Evolutionary conservation across 192 early-diverging fungal species (phyloP).

Genomic region (Podila minutissima): DNA sequence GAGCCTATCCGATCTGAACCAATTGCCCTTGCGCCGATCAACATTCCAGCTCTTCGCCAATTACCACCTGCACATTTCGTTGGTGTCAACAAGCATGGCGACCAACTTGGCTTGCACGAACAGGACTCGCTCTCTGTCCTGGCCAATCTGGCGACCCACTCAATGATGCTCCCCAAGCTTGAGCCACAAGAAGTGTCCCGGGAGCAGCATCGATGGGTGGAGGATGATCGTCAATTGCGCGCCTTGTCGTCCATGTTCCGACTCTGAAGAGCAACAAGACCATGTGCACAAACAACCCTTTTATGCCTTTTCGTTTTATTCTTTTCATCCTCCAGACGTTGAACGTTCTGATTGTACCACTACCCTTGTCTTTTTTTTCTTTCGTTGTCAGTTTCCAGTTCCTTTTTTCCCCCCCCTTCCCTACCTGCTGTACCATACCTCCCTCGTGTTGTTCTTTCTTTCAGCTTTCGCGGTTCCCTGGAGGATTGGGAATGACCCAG

Average conservation of each 20-base stretch:
- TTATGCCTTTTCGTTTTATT: not conserved
- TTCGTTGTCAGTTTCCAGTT: slow-evolving; percentile 3
- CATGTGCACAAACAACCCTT: not conserved
- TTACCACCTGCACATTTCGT: slow-evolving; percentile 25
- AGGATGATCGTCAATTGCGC: slow-evolving; percentile 50
- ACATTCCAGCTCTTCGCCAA: slow-evolving; percentile 25
- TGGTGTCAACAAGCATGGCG: slow-evolving; percentile 18
- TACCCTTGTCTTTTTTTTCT: slow-evolving; percentile 17
- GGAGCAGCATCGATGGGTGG: slow-evolving; percentile 43
- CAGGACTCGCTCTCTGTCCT: slow-evolving; percentile 49
- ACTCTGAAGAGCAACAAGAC: slow-evolving; percentile 3
- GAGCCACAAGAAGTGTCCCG: slow-evolving; percentile 46
- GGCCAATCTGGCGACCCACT: slow-evolving; percentile 38
- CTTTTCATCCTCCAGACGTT: not conserved
- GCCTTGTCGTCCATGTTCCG: slow-evolving; percentile 52
- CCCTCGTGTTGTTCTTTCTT: not conserved
- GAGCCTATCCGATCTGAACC: slow-evolving; percentile 15
- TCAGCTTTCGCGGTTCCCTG: not conserved
- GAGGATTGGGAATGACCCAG: not conserved
- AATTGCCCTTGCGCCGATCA: not conserved
- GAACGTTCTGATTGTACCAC: not conserved
- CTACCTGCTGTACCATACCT: slow-evolving; percentile 4
- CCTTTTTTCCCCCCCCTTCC: slow-evolving; percentile 6
- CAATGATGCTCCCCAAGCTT: slow-evolving; percentile 41
- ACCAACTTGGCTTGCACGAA: slow-evolving; percentile 1